Evolutionary conservation across 1,284 basidiomycete species (phyloP).

Genomic region (Tilletiopsis washingtonensis): DNA sequence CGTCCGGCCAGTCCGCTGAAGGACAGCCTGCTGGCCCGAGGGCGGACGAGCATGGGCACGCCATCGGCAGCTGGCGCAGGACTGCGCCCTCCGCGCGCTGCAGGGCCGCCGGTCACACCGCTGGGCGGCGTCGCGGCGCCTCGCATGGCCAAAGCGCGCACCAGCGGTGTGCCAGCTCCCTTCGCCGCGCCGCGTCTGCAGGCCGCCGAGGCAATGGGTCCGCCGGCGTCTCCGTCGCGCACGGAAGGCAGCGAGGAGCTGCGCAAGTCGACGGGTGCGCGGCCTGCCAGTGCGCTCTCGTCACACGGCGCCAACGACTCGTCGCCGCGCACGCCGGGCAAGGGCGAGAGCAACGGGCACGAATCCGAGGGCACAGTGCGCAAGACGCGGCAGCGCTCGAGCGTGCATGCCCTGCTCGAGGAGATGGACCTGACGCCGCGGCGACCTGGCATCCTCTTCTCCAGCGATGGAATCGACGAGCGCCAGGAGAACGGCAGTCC

Average conservation of each 20-base stretch:
- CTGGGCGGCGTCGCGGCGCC: background rate
- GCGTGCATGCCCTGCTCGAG: conserved; percentile 1
- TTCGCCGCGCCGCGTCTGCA: too few relatives aligned
- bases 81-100: conserved; percentile 10
- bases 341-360: background rate
- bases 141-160: background rate
- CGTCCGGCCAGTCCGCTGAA: conserved; percentile 46
- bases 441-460: background rate
- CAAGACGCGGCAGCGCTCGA: background rate
- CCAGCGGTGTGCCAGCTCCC: too few relatives aligned
- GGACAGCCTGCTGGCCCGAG: conserved; percentile 32
- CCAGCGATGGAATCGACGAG: too few relatives aligned
- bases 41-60: background rate
- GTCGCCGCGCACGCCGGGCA: background rate
- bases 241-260: background rate
- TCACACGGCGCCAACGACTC: background rate
- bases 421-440: conserved; percentile 8
- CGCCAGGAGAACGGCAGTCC: too few relatives aligned
- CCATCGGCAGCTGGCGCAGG: too few relatives aligned
- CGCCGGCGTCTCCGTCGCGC: background rate
- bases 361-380: conserved; percentile 1
- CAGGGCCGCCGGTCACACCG: too few relatives aligned
- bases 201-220: background rate
- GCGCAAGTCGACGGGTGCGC: background rate
- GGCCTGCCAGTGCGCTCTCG: background rate